Conservation (phyloP, 78 protist genomes). For the Dictyostelium capitatum region DNA sequence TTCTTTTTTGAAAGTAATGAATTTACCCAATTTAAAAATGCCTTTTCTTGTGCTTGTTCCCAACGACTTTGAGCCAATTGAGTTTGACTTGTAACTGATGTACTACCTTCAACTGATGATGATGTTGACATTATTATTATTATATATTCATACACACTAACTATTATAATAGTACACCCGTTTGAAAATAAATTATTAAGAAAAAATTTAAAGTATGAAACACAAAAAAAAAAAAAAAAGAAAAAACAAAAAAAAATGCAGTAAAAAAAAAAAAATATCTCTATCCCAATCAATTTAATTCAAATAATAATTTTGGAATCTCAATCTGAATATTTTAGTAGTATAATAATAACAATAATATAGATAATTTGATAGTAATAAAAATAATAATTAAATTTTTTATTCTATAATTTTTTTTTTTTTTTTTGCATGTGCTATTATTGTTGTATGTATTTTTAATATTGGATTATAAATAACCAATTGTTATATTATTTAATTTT, state of each 20-base stretch:
- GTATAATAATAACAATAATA: too few species aligned
- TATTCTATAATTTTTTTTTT: neutral
- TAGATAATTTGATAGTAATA: neutral
- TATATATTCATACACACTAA: too few species aligned
- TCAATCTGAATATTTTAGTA: too few species aligned
- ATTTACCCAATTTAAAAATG: constrained; percentile 86
- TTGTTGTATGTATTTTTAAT: neutral
- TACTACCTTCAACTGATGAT: constrained; percentile 7
- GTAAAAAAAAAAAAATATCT: too few species aligned
- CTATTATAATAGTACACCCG: too few species aligned
- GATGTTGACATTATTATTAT: constrained; percentile 22
- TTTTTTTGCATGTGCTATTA: neutral
- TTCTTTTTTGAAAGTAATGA: constrained; percentile 46
- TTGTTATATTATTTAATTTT: constrained; percentile 1
- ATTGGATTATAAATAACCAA: neutral
- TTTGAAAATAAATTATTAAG: too few species aligned
- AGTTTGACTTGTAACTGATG: neutral
- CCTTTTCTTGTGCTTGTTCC: constrained; percentile 81
- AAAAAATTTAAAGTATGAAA: neutral
- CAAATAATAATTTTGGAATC: too few species aligned
- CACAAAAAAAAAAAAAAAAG: neutral
- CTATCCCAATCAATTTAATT: too few species aligned
- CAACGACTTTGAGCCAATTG: constrained; percentile 44
- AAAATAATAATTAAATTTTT: neutral
- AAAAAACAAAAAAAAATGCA: neutral